Evolutionary conservation across 1,139 yeast species (phyloP).

Genomic region (Kurtzmaniella quercitrusa): DNA sequence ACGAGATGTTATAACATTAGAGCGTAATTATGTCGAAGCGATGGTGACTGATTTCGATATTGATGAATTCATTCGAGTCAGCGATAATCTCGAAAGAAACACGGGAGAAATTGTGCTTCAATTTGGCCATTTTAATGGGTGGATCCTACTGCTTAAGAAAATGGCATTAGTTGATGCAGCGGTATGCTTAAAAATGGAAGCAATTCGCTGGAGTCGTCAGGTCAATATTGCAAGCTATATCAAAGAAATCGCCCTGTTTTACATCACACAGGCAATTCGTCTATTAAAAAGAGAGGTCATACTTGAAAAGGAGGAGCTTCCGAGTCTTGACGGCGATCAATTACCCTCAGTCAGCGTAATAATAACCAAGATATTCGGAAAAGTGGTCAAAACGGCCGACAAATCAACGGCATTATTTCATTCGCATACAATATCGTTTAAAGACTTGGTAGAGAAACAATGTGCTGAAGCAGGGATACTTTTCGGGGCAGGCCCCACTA

Average conservation of each 20-base stretch:
- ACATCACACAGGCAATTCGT: neutral
- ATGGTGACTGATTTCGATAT: neutral
- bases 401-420: neutral
- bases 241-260: neutral
- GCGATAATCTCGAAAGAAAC: neutral
- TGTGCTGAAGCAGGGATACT: slow-evolving; percentile 25
- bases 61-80: neutral
- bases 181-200: neutral
- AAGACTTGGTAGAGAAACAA: slow-evolving; percentile 31
- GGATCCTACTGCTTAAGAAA: slow-evolving; percentile 11
- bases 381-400: neutral
- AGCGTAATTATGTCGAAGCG: neutral
- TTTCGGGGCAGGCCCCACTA: slow-evolving; percentile 15
- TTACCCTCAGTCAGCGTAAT: neutral
- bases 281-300: neutral
- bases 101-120: slow-evolving; percentile 17
- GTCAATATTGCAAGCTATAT: neutral
- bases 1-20: neutral
- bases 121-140: slow-evolving; percentile 28
- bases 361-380: neutral
- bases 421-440: slow-evolving; percentile 17
- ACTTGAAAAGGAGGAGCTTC: neutral
- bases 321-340: neutral
- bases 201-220: neutral
- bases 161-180: neutral